Base-by-base conservation (phyloP, 2,329 filamentous ascomycete genomes). In the Neopestalotiopsis rosae region DNA sequence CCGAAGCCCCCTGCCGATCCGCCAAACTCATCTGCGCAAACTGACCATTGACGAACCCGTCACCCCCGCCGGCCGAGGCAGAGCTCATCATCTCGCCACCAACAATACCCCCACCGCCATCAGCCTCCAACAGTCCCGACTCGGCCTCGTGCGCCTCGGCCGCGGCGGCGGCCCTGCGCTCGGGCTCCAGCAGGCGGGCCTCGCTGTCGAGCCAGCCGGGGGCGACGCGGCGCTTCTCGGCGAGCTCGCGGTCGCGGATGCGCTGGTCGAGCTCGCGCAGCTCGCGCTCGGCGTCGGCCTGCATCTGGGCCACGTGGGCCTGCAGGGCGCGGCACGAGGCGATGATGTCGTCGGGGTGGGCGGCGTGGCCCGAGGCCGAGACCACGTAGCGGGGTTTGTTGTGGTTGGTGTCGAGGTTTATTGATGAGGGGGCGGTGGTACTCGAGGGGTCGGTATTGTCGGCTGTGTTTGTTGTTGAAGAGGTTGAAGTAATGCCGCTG, bases 271-370 rank as follows among this genome's bases (percentile, higher is more conserved):
- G 93, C 24, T 88, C 88, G 66, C 84, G 81, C 67, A 98, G 84
- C 67, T 91, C 88, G 45, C 84, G 83, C 71, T 92, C 87, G 1
- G 93, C 93, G 45, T 93, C 90, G 2, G 86, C 85, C 72, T 91
- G 87, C 72, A 93, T 86, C 72, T 90, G 89, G 32, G 89, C 83
- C 13, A 99, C 85, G 80, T 98, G 93, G 1, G 89, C 87, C 73
- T 92, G 90, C 57, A 99, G 87, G 7, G 92, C 91, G 71, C 88
- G 88, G 82, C 95, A 98, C 30, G 94, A 94, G 14, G 90, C 87
- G 24, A 95, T 87, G 76, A 99, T 97, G 73, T 95, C 91, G 74
- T 94, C 90, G 0, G 96, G 94, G 74, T 97, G 93, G 5, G 95
- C 94, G 61, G 94, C 90, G 77, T 95, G 92, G 38, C 92, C 94